A percentile compares a stretch with the other conserved stretches of the same genome.
Evolutionary conservation across 2,329 filamentous ascomycete species (phyloP).

Genomic region (Zymoseptoria passerinii): DNA sequence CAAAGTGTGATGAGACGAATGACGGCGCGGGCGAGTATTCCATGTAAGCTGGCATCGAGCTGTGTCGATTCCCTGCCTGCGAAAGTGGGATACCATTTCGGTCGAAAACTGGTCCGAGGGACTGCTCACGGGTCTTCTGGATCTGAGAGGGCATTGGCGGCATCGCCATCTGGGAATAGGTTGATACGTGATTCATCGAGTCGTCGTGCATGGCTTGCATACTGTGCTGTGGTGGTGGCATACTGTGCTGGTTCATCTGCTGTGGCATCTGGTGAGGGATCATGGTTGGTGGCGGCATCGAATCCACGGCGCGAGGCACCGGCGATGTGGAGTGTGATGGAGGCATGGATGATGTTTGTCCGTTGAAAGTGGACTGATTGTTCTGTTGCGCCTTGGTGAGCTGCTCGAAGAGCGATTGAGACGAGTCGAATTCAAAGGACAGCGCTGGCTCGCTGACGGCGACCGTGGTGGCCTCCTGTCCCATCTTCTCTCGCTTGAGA

Average conservation of each 20-base stretch:
- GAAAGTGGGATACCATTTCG: slow-evolving; percentile 80
- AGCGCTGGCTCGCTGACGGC: slow-evolving; percentile 94
- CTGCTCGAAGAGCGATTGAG: slow-evolving; percentile 97
- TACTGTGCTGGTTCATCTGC: slow-evolving; percentile 12
- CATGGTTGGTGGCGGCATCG: slow-evolving; percentile 87
- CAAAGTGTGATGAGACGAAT: slow-evolving; percentile 96
- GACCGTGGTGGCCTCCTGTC: slow-evolving; percentile 92
- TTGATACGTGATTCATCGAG: slow-evolving; percentile 50
- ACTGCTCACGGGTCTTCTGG: slow-evolving; percentile 77
- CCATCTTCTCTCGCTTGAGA: slow-evolving; percentile 98
- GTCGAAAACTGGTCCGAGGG: slow-evolving; percentile 71
- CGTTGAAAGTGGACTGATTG: slow-evolving; percentile 82
- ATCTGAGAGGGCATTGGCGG: slow-evolving; percentile 60
- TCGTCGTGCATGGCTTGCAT: slow-evolving; percentile 52
- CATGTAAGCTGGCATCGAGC: slow-evolving; percentile 97
- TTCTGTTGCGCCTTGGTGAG: slow-evolving; percentile 98
- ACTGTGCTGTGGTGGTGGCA: slow-evolving; percentile 18
- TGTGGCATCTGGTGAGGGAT: slow-evolving; percentile 44
- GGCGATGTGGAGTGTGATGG: slow-evolving; percentile 81
- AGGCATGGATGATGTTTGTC: slow-evolving; percentile 29
- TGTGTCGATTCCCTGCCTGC: slow-evolving; percentile 81
- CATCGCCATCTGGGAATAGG: slow-evolving; percentile 68
- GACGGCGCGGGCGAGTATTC: slow-evolving; percentile 97
- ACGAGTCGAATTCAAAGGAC: slow-evolving; percentile 98
- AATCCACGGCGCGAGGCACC: slow-evolving; percentile 80